Evolutionary conservation across 2,329 filamentous ascomycete genomes (phyloP).

Genomic region (Lachnellula occidentalis): DNA sequence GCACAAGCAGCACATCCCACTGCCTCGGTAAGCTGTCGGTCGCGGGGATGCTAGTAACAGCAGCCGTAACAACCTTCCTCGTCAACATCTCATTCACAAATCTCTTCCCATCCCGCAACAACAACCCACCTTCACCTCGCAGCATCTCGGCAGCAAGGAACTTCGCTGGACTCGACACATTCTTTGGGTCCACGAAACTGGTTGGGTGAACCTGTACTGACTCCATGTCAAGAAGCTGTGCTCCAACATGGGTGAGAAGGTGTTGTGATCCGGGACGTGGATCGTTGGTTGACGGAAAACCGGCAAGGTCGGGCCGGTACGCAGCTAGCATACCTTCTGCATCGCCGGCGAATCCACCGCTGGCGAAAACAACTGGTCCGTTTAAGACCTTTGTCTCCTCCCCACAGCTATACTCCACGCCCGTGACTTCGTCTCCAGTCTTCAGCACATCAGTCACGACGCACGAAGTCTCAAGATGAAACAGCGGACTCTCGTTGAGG

Average conservation of each 20-base stretch:
- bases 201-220: constrained; percentile 60
- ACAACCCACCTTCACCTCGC: constrained; percentile 55
- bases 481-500: constrained; percentile 43
- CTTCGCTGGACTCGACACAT: constrained; percentile 44
- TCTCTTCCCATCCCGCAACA: constrained; percentile 45
- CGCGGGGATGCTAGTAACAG: constrained; percentile 40
- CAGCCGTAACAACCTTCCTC: constrained; percentile 49
- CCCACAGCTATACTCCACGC: constrained; percentile 44
- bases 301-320: constrained; percentile 53
- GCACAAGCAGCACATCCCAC: constrained; percentile 53
- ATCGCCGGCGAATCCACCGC: constrained; percentile 59
- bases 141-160: constrained; percentile 60
- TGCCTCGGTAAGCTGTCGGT: constrained; percentile 37
- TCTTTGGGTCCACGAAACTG: constrained; percentile 53
- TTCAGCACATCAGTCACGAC: constrained; percentile 48
- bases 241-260: constrained; percentile 36
- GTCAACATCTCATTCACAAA: constrained; percentile 62
- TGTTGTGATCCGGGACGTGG: constrained; percentile 48
- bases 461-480: constrained; percentile 46
- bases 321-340: constrained; percentile 48
- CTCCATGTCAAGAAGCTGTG: constrained; percentile 40
- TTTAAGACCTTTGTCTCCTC: constrained; percentile 32
- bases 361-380: constrained; percentile 54
- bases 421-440: constrained; percentile 36
- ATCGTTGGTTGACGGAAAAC: constrained; percentile 59